Conservation (phyloP, 1,139 yeast genomes). For the Casaregolazyma suthepensis region DNA sequence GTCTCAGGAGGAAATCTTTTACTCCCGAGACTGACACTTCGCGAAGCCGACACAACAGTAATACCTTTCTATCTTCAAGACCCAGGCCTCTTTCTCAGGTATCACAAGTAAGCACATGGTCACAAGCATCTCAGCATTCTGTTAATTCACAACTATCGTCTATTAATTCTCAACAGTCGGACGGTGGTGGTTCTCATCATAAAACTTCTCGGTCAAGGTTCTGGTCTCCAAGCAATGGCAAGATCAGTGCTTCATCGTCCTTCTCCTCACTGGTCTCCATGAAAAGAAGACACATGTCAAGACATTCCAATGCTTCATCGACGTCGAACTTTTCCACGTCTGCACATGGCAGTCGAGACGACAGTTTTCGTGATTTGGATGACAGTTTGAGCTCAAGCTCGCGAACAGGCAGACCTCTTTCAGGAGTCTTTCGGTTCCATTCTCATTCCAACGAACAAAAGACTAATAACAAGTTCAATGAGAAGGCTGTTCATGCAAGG, state of each 20-base stretch:
- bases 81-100: constrained; percentile 60
- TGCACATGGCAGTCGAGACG: constrained; percentile 9
- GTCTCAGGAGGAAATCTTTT: not conserved
- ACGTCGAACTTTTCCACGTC: constrained; percentile 25
- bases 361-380: constrained; percentile 7
- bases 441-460: not conserved
- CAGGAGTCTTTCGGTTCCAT: not conserved
- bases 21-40: constrained; percentile 1
- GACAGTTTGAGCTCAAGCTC: not conserved
- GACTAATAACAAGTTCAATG: constrained; percentile 20
- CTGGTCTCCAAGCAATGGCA: constrained; percentile 22
- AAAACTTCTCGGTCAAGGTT: constrained; percentile 11
- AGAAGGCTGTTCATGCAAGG: constrained; percentile 19
- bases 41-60: constrained; percentile 4
- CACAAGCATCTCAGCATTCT: constrained; percentile 49
- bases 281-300: constrained; percentile 24
- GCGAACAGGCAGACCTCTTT: not conserved
- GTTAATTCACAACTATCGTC: constrained; percentile 24
- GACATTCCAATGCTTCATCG: constrained; percentile 31
- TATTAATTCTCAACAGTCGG: constrained; percentile 22
- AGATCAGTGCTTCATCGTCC: constrained; percentile 32
- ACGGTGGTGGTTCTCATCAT: constrained; percentile 10
- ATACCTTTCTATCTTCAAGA: constrained; percentile 1
- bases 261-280: constrained; percentile 27
- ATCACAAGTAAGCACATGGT: constrained; percentile 54